Evolutionary conservation across 192 early-diverging fungal genomes (phyloP).

Genomic region (Mycoemilia scoparia): DNA sequence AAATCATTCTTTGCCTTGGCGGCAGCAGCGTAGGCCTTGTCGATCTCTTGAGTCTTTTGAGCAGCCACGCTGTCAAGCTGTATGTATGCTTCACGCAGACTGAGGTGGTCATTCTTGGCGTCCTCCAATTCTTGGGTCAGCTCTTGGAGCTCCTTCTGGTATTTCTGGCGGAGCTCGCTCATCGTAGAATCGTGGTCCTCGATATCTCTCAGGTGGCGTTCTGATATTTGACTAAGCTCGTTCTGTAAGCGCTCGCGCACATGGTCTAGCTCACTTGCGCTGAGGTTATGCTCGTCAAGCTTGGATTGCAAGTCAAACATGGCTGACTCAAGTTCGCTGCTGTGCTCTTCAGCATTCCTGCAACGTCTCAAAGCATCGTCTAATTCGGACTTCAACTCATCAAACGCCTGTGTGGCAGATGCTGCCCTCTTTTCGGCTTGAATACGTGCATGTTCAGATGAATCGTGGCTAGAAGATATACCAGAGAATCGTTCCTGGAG

Average conservation of each 20-base stretch:
- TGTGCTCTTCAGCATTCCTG: constrained; percentile 41
- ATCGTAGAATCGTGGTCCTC: constrained; percentile 55
- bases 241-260: constrained; percentile 58
- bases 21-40: constrained; percentile 41
- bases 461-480: constrained; percentile 40
- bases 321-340: constrained; percentile 45
- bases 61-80: constrained; percentile 49
- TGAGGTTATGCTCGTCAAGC: constrained; percentile 53
- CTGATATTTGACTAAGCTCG: constrained; percentile 47
- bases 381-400: constrained; percentile 49
- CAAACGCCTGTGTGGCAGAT: constrained; percentile 38
- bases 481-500: constrained; percentile 21
- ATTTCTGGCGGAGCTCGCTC: constrained; percentile 59
- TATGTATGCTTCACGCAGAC: constrained; percentile 52
- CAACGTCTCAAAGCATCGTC: constrained; percentile 43
- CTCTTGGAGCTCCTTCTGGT: constrained; percentile 68
- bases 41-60: constrained; percentile 46
- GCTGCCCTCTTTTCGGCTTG: constrained; percentile 63
- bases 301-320: constrained; percentile 53
- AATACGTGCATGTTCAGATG: constrained; percentile 40
- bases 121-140: constrained; percentile 62
- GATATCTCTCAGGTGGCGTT: constrained; percentile 52
- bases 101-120: constrained; percentile 41
- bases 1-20: constrained; percentile 70
- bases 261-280: constrained; percentile 47